Conservation (phyloP, 495 filamentous ascomycete species). For the Margaritispora aquatica region DNA sequence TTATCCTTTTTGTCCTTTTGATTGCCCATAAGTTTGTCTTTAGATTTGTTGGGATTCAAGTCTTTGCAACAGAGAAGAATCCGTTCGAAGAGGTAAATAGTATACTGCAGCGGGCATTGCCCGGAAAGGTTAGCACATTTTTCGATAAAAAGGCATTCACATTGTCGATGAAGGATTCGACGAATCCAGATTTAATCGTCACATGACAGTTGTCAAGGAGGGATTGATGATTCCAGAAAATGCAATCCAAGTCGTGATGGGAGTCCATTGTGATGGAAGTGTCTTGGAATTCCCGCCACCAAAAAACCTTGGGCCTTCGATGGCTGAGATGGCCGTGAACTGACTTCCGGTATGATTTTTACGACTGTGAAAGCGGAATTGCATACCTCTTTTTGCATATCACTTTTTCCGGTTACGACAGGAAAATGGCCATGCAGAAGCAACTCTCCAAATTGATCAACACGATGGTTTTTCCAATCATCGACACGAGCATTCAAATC, state of each 20-base stretch:
- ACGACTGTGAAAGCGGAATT: neutral
- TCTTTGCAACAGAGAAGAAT: slow-evolving; percentile 98
- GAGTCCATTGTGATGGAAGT: neutral
- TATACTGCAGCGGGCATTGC: slow-evolving; percentile 57
- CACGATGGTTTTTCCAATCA: slow-evolving; percentile 91
- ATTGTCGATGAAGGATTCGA: slow-evolving; percentile 16
- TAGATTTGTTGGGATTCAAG: slow-evolving; percentile 76
- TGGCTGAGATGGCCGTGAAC: neutral
- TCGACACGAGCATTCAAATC: slow-evolving; percentile 84
- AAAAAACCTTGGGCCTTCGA: neutral
- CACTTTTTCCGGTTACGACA: slow-evolving; percentile 81
- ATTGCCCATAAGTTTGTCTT: slow-evolving; percentile 51
- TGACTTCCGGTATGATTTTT: neutral
- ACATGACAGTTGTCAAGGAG: slow-evolving; percentile 1
- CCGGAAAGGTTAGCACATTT: slow-evolving; percentile 20
- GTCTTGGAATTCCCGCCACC: slow-evolving; percentile 9
- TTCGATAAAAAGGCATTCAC: slow-evolving; percentile 2
- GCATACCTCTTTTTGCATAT: slow-evolving; percentile 76
- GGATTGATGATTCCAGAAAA: neutral
- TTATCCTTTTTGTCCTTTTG: slow-evolving; percentile 66
- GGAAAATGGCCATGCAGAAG: slow-evolving; percentile 89
- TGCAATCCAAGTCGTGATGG: neutral
- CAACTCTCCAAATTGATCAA: slow-evolving; percentile 85
- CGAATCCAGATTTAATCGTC: neutral
- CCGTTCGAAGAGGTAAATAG: slow-evolving; percentile 93